Conservation (phyloP, 495 filamentous ascomycete genomes). For the Lasiosphaeria hispida region DNA sequence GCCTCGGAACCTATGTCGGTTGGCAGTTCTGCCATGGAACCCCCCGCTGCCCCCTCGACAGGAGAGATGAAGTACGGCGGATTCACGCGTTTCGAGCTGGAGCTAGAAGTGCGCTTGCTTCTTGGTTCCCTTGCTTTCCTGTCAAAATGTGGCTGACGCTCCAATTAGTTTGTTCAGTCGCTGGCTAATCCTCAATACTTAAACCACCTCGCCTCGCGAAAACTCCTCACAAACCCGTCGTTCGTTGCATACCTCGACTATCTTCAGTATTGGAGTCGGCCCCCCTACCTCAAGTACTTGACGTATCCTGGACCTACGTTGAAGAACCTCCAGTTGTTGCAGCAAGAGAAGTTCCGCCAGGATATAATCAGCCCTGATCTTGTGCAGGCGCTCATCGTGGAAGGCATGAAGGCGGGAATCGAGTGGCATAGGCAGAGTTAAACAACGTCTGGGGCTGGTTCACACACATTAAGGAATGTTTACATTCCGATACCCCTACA, state of each 20-base stretch:
- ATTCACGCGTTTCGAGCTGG: conserved; percentile 69
- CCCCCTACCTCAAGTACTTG: conserved; percentile 80
- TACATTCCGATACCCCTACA: too few relatives aligned
- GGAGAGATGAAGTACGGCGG: conserved; percentile 58
- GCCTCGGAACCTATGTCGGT: conserved; percentile 33
- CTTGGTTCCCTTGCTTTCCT: background rate
- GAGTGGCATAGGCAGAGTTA: conserved; percentile 45
- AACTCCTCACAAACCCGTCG: conserved; percentile 57
- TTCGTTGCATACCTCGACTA: conserved; percentile 83
- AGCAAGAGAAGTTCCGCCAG: conserved; percentile 76
- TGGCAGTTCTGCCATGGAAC: conserved; percentile 29
- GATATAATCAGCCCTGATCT: conserved; percentile 77
- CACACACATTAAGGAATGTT: too few relatives aligned
- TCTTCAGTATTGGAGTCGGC: conserved; percentile 78
- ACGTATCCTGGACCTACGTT: conserved; percentile 82
- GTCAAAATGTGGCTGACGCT: background rate
- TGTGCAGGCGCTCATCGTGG: conserved; percentile 58
- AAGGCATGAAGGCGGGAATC: conserved; percentile 51
- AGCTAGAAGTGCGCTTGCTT: conserved; percentile 61
- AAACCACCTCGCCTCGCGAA: conserved; percentile 72
- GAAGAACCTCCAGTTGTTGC: conserved; percentile 74
- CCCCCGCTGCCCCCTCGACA: conserved; percentile 25
- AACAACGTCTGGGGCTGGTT: background rate
- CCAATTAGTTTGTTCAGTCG: conserved; percentile 73
- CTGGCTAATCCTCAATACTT: conserved; percentile 83